These are phyloP conservation scores for Mitragyna speciosa DNA, from an alignment of 257 asterid species.

Conservation along the genomic window DNA sequence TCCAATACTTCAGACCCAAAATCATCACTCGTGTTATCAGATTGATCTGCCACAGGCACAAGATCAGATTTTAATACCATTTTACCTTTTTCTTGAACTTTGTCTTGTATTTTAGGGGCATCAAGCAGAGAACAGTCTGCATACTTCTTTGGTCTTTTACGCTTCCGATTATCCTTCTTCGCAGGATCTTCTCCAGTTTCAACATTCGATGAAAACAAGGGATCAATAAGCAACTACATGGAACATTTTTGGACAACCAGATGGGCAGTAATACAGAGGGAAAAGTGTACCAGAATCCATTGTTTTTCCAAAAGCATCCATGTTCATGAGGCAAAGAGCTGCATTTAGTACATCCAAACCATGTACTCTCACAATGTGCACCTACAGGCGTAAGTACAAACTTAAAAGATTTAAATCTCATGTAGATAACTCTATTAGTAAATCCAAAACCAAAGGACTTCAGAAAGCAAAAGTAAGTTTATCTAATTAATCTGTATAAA, in stretches of 20 bases:
- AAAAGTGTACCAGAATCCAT: constrained; percentile 40
- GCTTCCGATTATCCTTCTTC: constrained; percentile 49
- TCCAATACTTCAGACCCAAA: constrained; percentile 37
- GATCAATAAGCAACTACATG: constrained; percentile 13
- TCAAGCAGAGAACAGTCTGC: constrained; percentile 47
- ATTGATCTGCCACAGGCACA: constrained; percentile 24
- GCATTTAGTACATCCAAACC: constrained; percentile 56
- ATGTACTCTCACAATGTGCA: constrained; percentile 76
- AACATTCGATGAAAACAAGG: constrained; percentile 22
- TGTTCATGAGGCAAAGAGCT: constrained; percentile 65
- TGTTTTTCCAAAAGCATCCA: constrained; percentile 41
- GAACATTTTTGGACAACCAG: constrained; percentile 6
- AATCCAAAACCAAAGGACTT: neutral
- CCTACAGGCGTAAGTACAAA: constrained; percentile 41
- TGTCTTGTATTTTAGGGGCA: constrained; percentile 29
- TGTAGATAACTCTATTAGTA: neutral
- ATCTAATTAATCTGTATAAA: neutral
- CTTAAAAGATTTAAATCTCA: neutral
- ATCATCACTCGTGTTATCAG: constrained; percentile 36
- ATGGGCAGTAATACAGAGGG: constrained; percentile 6
- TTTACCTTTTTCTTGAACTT: constrained; percentile 21
- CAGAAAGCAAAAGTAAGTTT: neutral
- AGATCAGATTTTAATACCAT: constrained; percentile 22
- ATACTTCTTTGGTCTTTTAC: constrained; percentile 42
- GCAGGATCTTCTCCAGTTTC: constrained; percentile 32